Evolutionary conservation across 805 yeast genomes (phyloP).

Genomic region (Sugiyamaella americana): DNA sequence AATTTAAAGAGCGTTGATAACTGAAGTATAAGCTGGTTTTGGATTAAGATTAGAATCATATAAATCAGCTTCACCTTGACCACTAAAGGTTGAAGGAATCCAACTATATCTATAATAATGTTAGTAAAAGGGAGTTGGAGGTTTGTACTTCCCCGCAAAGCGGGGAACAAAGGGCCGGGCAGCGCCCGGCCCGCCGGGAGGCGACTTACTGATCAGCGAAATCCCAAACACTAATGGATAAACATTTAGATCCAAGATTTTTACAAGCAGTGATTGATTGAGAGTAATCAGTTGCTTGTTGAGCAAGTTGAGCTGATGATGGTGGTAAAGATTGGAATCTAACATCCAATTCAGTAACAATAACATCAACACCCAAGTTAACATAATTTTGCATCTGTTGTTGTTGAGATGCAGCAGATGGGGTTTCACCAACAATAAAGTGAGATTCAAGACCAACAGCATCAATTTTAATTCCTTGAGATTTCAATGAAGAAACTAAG

Average conservation of each 20-base stretch:
- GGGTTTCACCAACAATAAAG: slow-evolving; percentile 1
- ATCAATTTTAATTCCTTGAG: slow-evolving; percentile 1
- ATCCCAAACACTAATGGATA: slow-evolving; percentile 7
- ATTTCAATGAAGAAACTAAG: slow-evolving; percentile 1
- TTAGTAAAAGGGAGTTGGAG: too few relatives aligned
- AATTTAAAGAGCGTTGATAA: slow-evolving; percentile 20
- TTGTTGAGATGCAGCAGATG: slow-evolving; percentile 1
- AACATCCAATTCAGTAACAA: slow-evolving; percentile 3
- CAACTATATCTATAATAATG: not conserved
- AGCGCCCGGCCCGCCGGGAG: too few relatives aligned
- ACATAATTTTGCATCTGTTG: not conserved
- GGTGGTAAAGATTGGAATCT: slow-evolving; percentile 1
- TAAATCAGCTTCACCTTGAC: slow-evolving; percentile 1
- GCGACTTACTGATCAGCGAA: too few relatives aligned
- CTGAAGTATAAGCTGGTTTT: slow-evolving; percentile 8
- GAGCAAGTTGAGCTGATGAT: not conserved
- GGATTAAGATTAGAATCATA: slow-evolving; percentile 4
- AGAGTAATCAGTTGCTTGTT: slow-evolving; percentile 1
- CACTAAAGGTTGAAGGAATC: not conserved
- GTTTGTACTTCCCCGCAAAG: too few relatives aligned
- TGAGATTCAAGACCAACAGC: slow-evolving; percentile 8
- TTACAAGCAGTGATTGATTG: slow-evolving; percentile 1
- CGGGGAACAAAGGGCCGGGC: too few relatives aligned
- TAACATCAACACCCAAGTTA: slow-evolving; percentile 3
- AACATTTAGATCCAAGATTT: slow-evolving; percentile 1